These are phyloP conservation scores for Aspergillus brunneoviolaceus DNA, from an alignment of 2,329 filamentous ascomycete genomes.

Conservation along the genomic window DNA sequence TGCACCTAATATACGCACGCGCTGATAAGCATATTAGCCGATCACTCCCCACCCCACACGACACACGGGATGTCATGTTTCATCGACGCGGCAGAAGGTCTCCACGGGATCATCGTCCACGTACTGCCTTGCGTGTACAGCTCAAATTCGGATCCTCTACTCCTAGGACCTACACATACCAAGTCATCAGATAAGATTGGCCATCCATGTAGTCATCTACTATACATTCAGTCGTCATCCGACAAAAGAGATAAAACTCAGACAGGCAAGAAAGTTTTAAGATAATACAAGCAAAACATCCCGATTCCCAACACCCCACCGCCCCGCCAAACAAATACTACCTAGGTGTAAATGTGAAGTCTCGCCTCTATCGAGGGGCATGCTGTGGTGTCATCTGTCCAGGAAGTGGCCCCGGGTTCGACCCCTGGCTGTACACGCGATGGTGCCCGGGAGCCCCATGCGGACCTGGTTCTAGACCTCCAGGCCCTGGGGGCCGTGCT, in stretches of 20 bases:
- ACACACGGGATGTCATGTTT: not conserved
- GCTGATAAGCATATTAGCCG: not conserved
- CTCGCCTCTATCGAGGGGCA: conserved; percentile 24
- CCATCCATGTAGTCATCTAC: not conserved
- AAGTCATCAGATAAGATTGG: not conserved
- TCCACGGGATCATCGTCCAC: not conserved
- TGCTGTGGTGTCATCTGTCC: conserved; percentile 29
- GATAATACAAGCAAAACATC: conserved; percentile 11
- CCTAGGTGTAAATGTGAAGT: conserved; percentile 5
- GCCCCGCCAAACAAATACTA: not conserved
- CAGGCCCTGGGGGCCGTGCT: conserved; percentile 28
- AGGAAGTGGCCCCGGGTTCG: conserved; percentile 28
- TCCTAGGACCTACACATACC: too few relatives aligned
- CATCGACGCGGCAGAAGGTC: not conserved
- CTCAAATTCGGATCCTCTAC: not conserved
- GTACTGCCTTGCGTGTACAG: not conserved
- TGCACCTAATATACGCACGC: too few relatives aligned
- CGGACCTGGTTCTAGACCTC: conserved; percentile 23
- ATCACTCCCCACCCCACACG: not conserved
- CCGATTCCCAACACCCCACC: not conserved
- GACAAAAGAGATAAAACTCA: not conserved
- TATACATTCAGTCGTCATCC: conserved; percentile 14
- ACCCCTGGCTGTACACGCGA: conserved; percentile 41
- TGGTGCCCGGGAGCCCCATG: conserved; percentile 28
- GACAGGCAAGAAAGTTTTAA: conserved; percentile 6